Base-by-base conservation (phyloP, 202 grass and related monocot genomes). In the Panicum hallii region DNA sequence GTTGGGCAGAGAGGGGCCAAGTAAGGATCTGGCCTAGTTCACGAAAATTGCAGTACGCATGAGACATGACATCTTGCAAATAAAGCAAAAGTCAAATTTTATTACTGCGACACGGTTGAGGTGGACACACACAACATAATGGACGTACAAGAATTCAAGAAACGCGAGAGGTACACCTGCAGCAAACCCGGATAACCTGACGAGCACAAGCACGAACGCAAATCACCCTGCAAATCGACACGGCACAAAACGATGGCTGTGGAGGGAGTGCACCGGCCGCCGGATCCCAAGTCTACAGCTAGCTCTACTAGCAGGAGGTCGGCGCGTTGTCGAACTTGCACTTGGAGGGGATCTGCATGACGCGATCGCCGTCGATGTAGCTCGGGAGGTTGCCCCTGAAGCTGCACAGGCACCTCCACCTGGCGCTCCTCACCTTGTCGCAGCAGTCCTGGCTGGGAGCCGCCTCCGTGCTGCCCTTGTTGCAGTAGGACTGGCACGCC, bases 401-500 rank as follows among this genome's bases (percentile, higher is more conserved):
- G 5, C 0, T 0, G 86, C 90, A 94, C 47, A 90, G 80, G 90
- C 93, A 94, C 5, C 3, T 2, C 72, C 72, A 74, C 16, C 3
- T 2, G 5, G 72, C 72, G 16, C 2, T 1, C 72, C 36, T 74
- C 49, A 74, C 72, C 72, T 74, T 40, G 72, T 0, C 14, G 85
- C 93, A 92, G 85, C 93, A 94, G 1, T 4, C 22, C 0, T 3
- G 0, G 38, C 13, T 30, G 14, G 93, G 90, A 45, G 2, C 1
- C 0, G 11, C 61, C 30, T 54, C 56, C 30, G 52, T 6, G 55
- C 77, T 77, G 16, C 74, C 84, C 16, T 10, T 7, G 7, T 41
- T 12, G 86, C 82, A 79, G 75, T 77, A 86, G 2, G 93, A 64
- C 58, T 4, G 22, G 82, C 92, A 94, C 56, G 68, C 48, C 5